Percentiles rank a stretch among this genome's conserved stretches.
Conservation (phyloP, 1,284 basidiomycete species). For the Ganoderma multipileum region DNA sequence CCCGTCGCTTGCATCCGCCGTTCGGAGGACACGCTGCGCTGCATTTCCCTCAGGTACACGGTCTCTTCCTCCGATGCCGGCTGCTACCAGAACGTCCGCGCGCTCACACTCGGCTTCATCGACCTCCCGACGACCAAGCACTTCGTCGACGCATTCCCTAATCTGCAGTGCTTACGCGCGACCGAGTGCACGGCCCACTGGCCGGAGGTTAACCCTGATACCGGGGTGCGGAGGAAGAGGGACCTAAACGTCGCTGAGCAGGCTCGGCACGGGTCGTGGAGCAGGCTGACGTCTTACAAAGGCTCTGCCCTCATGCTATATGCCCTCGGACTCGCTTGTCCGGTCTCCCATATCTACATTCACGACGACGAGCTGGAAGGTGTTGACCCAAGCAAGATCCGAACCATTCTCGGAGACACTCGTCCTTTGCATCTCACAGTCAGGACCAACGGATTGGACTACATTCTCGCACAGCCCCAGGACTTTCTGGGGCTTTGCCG, state of each 20-base stretch:
- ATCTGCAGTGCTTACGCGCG: background rate
- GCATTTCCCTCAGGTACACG: background rate
- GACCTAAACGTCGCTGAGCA: background rate
- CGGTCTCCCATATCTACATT: background rate
- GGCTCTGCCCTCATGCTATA: background rate
- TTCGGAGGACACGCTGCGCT: background rate
- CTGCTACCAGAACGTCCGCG: background rate
- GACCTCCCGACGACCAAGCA: background rate
- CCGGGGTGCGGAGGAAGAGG: background rate
- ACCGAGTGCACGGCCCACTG: background rate
- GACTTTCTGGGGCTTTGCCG: background rate
- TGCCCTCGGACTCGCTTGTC: background rate
- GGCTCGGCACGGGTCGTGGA: background rate
- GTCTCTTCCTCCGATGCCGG: background rate
- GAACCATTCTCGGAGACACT: background rate
- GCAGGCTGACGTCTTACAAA: background rate
- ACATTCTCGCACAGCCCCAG: background rate
- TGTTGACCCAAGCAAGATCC: background rate
- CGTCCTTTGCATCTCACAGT: background rate
- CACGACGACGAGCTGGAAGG: background rate
- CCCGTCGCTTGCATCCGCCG: background rate
- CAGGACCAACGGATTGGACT: background rate
- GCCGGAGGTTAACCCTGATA: background rate
- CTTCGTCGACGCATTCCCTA: constrained; percentile 2
- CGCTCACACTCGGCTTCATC: background rate